Evolutionary conservation across 106 monocot genomes (phyloP).

Genomic region (Dioscorea zingiberensis): DNA sequence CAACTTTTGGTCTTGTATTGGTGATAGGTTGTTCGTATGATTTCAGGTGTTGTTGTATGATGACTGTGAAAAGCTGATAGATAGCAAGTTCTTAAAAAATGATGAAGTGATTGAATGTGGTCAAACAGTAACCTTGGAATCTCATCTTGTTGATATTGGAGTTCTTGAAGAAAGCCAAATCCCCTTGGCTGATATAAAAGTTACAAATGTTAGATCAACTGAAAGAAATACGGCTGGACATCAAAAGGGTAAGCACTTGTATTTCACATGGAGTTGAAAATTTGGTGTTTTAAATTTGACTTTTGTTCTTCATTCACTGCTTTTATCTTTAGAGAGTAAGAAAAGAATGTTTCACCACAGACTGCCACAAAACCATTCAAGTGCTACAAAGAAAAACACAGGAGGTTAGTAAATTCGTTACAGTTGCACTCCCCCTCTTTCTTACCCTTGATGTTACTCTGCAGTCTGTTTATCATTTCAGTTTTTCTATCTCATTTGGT

Average conservation of each 20-base stretch:
- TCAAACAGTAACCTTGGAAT: constrained; percentile 41
- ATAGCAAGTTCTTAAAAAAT: constrained; percentile 48
- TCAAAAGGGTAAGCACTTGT: constrained; percentile 6
- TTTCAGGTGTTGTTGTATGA: too few species aligned
- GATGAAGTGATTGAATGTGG: constrained; percentile 54
- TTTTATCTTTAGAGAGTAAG: constrained; percentile 5
- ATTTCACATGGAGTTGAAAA: too few species aligned
- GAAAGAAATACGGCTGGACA: neutral
- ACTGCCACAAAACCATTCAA: constrained; percentile 2
- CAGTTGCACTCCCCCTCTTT: neutral
- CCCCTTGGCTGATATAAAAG: constrained; percentile 7
- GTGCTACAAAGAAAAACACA: neutral
- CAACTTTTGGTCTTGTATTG: too few species aligned
- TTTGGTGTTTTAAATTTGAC: too few species aligned
- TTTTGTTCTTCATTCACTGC: neutral
- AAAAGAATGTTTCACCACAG: constrained; percentile 4
- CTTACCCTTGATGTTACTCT: too few species aligned
- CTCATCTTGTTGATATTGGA: constrained; percentile 77
- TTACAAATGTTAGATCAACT: constrained; percentile 10
- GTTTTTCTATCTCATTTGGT: too few species aligned
- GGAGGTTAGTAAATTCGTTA: constrained; percentile 6
- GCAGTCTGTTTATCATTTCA: too few species aligned
- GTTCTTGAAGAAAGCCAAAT: constrained; percentile 18
- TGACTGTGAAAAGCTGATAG: too few species aligned
- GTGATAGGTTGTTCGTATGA: too few species aligned